Conservation (phyloP, 768 basidiomycete species). For the Tulasnella calospora region DNA sequence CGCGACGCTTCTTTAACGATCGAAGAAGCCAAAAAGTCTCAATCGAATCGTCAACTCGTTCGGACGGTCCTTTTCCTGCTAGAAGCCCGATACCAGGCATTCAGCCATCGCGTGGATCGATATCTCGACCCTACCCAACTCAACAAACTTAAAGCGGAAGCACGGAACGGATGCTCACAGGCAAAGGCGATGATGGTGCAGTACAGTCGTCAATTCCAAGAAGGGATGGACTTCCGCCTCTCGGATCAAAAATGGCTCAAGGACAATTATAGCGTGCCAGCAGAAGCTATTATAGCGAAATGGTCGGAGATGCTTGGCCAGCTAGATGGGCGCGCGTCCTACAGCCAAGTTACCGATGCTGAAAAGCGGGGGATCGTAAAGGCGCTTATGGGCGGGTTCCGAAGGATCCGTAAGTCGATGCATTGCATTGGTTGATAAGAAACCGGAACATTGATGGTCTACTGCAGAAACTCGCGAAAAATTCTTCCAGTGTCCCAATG, state of each 20-base stretch:
- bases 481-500: slow-evolving; percentile 28
- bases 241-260: slow-evolving; percentile 42
- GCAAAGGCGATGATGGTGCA: background rate
- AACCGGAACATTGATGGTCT: background rate
- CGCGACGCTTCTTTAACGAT: slow-evolving; percentile 48
- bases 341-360: slow-evolving; percentile 49
- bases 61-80: slow-evolving; percentile 44
- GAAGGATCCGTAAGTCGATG: background rate
- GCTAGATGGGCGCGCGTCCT: slow-evolving; percentile 39
- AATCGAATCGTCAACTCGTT: slow-evolving; percentile 51
- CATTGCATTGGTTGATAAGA: too few species aligned
- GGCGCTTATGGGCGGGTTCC: slow-evolving; percentile 36
- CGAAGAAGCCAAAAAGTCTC: slow-evolving; percentile 46
- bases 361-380: slow-evolving; percentile 51
- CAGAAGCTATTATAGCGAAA: slow-evolving; percentile 43
- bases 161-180: background rate
- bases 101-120: slow-evolving; percentile 34
- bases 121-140: slow-evolving; percentile 26
- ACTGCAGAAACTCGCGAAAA: slow-evolving; percentile 17
- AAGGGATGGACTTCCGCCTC: slow-evolving; percentile 27
- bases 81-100: slow-evolving; percentile 47
- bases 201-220: slow-evolving; percentile 29
- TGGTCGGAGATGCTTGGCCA: slow-evolving; percentile 44
- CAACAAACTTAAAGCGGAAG: background rate
- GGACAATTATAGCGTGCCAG: slow-evolving; percentile 41